Percentiles rank a stretch among this genome's conserved stretches.
Evolutionary conservation across 192 early-diverging fungal genomes (phyloP).

Genomic region (Chytriomyces sp.): DNA sequence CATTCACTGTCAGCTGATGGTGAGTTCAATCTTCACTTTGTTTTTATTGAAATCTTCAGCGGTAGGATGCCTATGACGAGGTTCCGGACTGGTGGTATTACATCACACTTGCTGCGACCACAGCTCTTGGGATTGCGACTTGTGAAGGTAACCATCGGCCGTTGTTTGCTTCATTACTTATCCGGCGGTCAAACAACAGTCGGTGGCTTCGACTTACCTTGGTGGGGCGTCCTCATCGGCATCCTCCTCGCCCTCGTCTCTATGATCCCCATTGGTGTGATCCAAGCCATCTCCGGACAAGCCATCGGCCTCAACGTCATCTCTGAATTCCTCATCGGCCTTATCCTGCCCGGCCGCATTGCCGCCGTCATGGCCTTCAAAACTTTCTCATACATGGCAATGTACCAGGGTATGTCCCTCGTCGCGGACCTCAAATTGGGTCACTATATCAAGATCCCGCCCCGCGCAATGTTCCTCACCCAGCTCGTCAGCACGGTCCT

Average conservation of each 20-base stretch:
- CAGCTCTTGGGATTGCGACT: too few relatives aligned
- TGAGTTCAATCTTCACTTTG: constrained; percentile 23
- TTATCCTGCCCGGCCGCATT: constrained; percentile 75
- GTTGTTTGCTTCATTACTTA: too few relatives aligned
- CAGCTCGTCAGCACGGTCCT: constrained; percentile 60
- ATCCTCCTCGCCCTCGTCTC: constrained; percentile 27
- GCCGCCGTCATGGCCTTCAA: constrained; percentile 88
- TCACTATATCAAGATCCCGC: constrained; percentile 76
- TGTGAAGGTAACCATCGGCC: too few relatives aligned
- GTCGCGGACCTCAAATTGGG: constrained; percentile 75
- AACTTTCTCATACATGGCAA: constrained; percentile 77
- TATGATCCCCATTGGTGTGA: constrained; percentile 67
- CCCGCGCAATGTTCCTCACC: constrained; percentile 54
- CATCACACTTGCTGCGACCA: too few relatives aligned
- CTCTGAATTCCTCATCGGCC: constrained; percentile 84
- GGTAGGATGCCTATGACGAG: too few relatives aligned
- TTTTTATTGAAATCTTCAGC: too few relatives aligned
- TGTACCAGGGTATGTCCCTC: constrained; percentile 77
- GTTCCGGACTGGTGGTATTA: too few relatives aligned
- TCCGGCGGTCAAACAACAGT: too few relatives aligned
- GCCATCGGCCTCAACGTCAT: constrained; percentile 83
- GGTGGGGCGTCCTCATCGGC: constrained; percentile 62
- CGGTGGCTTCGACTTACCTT: constrained; percentile 68
- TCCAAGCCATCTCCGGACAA: constrained; percentile 79
- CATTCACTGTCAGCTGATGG: constrained; percentile 28